Base-by-base conservation (phyloP, 768 basidiomycete species). In the Boletus sensibilis region DNA sequence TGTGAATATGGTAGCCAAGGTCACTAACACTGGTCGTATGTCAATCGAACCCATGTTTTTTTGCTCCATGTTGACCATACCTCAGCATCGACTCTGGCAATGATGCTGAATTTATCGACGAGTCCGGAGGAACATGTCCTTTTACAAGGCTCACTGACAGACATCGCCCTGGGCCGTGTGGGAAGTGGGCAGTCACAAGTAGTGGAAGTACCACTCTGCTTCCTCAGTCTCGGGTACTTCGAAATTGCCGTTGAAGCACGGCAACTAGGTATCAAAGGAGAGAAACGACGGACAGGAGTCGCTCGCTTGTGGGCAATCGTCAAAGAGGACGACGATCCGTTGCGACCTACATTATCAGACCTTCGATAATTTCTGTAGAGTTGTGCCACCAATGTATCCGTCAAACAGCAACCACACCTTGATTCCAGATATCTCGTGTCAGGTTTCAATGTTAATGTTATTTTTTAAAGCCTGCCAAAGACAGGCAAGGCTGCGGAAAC, bases 1-100 rank as follows among this genome's bases (percentile, higher is more conserved):
- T 59, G 74, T 89, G 23, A 82, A 83, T 52, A 70, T 94, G 47
- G 74, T 76, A 43, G 78, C 74, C 16, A 74, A 70, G 56, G 74
- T 93, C 10, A 79, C 78, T 8, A 94, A 94, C 63, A 68, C 82
- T n/a, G 83, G 82, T 35, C 60, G 91, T 92, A 69, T 60, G 92
- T 74, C 12, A 31, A 61, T 49, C 44, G 12, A 44, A 18, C 27
- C 23, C n/a, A 1, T 21, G 41, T 12, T 45, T 50, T 21, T 41
- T 29, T 45, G 23, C 52, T 47, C 34, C 20, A 6, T 46, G 47
- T 52, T 60, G 56, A 71, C 25, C 41, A 50, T 27, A 18, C 42
- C 43, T 46, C 46, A 92, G 89, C 78, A 13, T 76, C 76, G 35
- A 64, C 82, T 14, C 68, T 82, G 33, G 73, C 79, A 3, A 78